A percentile compares a stretch with the other conserved stretches of the same genome.
Conservation (phyloP, 371 early-diverging fungal genomes). For the Circinella umbellata region DNA sequence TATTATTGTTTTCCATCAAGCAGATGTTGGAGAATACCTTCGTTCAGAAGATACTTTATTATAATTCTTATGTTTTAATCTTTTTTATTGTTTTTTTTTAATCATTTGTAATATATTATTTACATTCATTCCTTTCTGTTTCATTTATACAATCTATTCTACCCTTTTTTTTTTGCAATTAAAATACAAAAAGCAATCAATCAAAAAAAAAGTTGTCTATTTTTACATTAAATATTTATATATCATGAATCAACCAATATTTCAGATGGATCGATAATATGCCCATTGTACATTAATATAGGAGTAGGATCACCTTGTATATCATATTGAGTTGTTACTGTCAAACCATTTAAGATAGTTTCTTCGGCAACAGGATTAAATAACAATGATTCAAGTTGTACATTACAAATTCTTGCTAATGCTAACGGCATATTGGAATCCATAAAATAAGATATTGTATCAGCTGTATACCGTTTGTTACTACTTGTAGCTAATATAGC, state of each 20-base stretch:
- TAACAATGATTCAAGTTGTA: constrained; percentile 33
- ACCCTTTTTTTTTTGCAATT: neutral
- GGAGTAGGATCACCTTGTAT: constrained; percentile 11
- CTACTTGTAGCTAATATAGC: constrained; percentile 37
- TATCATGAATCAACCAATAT: neutral
- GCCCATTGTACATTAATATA: constrained; percentile 8
- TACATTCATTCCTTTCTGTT: neutral
- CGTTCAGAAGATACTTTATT: constrained; percentile 92
- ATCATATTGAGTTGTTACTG: constrained; percentile 21
- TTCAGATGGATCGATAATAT: neutral
- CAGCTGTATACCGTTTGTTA: constrained; percentile 33
- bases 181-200: neutral
- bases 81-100: neutral
- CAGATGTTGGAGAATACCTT: constrained; percentile 99
- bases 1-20: constrained; percentile 96
- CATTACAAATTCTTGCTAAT: constrained; percentile 33
- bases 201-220: neutral
- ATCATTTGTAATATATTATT: constrained; percentile 5
- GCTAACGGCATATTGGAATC: constrained; percentile 36
- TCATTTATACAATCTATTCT: neutral
- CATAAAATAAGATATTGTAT: constrained; percentile 33
- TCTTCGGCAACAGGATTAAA: constrained; percentile 37
- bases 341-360: constrained; percentile 20
- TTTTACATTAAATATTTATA: neutral
- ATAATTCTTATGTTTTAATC: constrained; percentile 35